Base-by-base conservation (phyloP, 202 grass and related monocot species). In the Cymbopogon flexuosus region DNA sequence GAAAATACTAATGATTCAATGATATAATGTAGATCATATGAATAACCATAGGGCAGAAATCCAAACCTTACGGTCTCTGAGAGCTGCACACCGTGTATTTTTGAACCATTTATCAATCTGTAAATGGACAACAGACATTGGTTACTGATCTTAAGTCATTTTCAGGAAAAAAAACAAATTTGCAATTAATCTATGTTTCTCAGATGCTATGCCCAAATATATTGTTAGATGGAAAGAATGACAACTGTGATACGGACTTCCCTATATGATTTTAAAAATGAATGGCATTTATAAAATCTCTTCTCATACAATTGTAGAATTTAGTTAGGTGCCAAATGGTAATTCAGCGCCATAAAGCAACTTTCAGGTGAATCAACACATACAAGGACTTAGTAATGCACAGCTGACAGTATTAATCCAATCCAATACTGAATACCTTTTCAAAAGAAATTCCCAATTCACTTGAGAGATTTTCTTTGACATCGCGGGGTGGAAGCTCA, bases 91-190 rank as follows among this genome's bases (percentile, higher is more conserved):
- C 60, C 91, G 73, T 79, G 94, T 87, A 94, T 97, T 97, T 84
- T 90, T 97, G 87, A 97, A 97, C 94, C 94, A 97, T 83, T 85
- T 90, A 83, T 90, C 88, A 83, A 97, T 89, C 91, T 97, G 82
- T 69, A 81, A 81, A 89, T 36, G 62, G 62, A 70, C 66, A 21
- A 8, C 56, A 92, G 8, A 83, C 34, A 74, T 51, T 41, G 5
- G 21, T 86, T 82, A 86, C 22, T 43, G 60, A 67, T n/a, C n/a
- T 54, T 59, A 65, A 73, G 37, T 59, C 30, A 40, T 57, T 39
- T 41, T 49, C 37, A 5, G 27, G 10, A 40, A 6, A 45, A 18
- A 42, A 86, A 41, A 9, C 34, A 84, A 62, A 37, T 60, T 12
- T 18, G 21, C 36, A 22, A 75, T 12, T 22, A 42, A 81, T 85